Conservation (phyloP, 83 land plant species). For the Thuja plicata region DNA sequence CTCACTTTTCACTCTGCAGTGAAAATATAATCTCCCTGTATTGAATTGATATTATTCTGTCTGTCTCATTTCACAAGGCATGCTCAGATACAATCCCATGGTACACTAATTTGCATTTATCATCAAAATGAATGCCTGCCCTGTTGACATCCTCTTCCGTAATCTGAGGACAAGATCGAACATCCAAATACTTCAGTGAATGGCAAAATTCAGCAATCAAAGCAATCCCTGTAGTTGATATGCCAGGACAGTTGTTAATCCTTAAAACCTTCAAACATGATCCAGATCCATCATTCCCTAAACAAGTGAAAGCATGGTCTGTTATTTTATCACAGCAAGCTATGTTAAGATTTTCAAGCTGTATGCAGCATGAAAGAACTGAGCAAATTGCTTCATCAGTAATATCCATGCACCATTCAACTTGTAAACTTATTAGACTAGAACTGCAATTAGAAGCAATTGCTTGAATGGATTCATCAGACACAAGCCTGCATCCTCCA, state of each 20-base stretch:
- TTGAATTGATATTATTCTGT: background rate
- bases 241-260: constrained; percentile 55
- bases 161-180: constrained; percentile 60
- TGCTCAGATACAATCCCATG: constrained; percentile 31
- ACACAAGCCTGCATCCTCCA: constrained; percentile 65
- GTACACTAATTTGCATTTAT: constrained; percentile 53
- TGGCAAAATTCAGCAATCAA: constrained; percentile 48
- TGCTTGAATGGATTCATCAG: constrained; percentile 61
- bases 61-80: constrained; percentile 15
- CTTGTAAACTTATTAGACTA: constrained; percentile 45
- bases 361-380: constrained; percentile 41
- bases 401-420: constrained; percentile 74
- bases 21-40: background rate
- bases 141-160: constrained; percentile 37
- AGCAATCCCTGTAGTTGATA: constrained; percentile 55
- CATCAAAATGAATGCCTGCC: constrained; percentile 63
- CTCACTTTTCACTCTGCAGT: background rate
- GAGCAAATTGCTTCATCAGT: constrained; percentile 48
- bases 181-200: constrained; percentile 62
- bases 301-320: constrained; percentile 50
- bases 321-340: constrained; percentile 73
- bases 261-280: constrained; percentile 44
- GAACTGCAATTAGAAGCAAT: constrained; percentile 41
- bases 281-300: constrained; percentile 21
- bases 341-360: constrained; percentile 60